Conservation (phyloP, 169 alveolate species). For the Perkinsus chesapeaki region DNA sequence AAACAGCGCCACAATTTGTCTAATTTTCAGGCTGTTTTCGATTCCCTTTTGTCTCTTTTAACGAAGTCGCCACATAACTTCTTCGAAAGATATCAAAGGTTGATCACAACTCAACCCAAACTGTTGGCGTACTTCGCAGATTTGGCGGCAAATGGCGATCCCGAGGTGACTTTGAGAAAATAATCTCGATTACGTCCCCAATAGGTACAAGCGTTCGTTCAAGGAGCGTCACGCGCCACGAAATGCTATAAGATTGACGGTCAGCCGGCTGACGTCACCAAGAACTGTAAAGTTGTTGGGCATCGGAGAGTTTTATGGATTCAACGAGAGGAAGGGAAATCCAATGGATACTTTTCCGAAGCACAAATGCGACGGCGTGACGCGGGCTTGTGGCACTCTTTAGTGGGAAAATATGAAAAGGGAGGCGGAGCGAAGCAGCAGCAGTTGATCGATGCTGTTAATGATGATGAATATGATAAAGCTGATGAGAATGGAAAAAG, state of each 20-base stretch:
- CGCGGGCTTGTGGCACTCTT: neutral
- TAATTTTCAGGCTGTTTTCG: neutral
- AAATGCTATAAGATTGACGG: neutral
- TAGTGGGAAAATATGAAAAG: neutral
- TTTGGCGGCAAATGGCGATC: neutral
- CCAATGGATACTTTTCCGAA: neutral
- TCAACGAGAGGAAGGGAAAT: neutral
- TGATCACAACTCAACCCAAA: neutral
- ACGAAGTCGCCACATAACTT: neutral
- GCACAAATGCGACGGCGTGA: neutral
- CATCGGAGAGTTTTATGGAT: neutral
- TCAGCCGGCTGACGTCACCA: neutral
- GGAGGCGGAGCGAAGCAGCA: slow-evolving; percentile 5
- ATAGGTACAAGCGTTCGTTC: neutral
- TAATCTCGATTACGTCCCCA: neutral
- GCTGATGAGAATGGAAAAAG: neutral
- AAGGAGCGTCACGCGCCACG: slow-evolving; percentile 3
- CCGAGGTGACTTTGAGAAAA: neutral
- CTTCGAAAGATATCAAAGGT: neutral
- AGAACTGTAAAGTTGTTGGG: neutral
- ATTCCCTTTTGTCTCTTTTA: neutral
- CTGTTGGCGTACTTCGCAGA: neutral
- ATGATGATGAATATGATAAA: neutral
- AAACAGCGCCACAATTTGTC: no score
- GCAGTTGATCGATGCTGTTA: neutral